Percentiles rank a stretch among this genome's conserved stretches.
Evolutionary conservation across 116 monocot species (phyloP).

Genomic region (Zostera marina): DNA sequence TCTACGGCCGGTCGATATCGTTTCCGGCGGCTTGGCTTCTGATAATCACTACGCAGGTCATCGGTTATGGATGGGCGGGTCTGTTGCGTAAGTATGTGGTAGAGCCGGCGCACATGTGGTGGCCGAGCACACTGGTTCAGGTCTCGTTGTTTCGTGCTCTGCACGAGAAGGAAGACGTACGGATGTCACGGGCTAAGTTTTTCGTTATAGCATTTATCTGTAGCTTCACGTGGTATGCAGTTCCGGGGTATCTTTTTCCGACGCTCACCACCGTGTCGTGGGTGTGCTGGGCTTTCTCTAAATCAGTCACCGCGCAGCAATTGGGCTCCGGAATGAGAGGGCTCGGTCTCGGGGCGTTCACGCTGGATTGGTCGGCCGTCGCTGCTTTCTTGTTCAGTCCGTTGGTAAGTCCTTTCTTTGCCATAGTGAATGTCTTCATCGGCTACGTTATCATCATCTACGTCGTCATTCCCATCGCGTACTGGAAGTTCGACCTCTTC

Average conservation of each 20-base stretch:
- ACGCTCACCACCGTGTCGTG: constrained; percentile 15
- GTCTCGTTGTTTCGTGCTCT: constrained; percentile 96
- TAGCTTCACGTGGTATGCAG: constrained; percentile 15
- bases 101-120: constrained; percentile 96
- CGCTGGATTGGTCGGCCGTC: constrained; percentile 8
- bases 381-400: constrained; percentile 8
- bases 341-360: constrained; percentile 3
- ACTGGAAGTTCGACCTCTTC: constrained; percentile 11
- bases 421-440: constrained; percentile 2
- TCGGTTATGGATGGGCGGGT: constrained; percentile 95
- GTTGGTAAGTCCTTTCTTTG: constrained; percentile 5
- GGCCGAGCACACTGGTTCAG: constrained; percentile 92
- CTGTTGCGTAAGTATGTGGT: constrained; percentile 78
- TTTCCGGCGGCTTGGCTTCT: constrained; percentile 59
- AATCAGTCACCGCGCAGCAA: constrained; percentile 8
- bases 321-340: constrained; percentile 7
- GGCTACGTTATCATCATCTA: constrained; percentile 10
- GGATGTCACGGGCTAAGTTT: constrained; percentile 72
- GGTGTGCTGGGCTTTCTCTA: constrained; percentile 9
- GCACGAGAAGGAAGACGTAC: constrained; percentile 67
- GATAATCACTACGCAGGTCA: constrained; percentile 88
- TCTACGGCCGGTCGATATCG: constrained; percentile 59
- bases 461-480: constrained; percentile 2
- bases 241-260: constrained; percentile 9
- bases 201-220: constrained; percentile 67